Evolutionary conservation across 1,284 basidiomycete species (phyloP).

Genomic region (Trichosporon coremiiforme): DNA sequence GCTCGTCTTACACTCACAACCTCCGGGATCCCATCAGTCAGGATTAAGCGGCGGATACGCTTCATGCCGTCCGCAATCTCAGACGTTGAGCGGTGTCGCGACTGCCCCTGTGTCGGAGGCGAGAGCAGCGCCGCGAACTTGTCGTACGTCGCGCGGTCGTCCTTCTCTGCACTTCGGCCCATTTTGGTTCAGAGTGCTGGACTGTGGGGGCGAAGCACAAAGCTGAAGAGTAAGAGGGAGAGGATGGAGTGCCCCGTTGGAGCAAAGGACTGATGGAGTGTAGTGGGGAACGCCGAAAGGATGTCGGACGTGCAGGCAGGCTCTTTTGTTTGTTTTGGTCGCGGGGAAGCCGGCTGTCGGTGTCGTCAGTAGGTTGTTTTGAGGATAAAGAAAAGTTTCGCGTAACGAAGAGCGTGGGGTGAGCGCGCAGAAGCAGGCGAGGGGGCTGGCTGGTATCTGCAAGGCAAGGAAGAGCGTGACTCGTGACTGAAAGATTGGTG

Average conservation of each 20-base stretch:
- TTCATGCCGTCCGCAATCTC: constrained; percentile 78
- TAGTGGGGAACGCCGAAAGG: neutral
- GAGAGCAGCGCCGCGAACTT: constrained; percentile 40
- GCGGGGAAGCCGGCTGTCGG: neutral
- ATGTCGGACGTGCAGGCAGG: neutral
- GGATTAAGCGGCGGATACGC: constrained; percentile 73
- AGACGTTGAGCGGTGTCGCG: constrained; percentile 62
- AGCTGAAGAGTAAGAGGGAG: neutral
- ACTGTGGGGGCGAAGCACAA: neutral
- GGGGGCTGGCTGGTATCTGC: neutral
- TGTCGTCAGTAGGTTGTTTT: neutral
- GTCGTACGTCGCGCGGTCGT: constrained; percentile 35
- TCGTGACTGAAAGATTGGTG: neutral
- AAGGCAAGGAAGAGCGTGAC: neutral
- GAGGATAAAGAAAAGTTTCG: neutral
- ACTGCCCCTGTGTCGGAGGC: constrained; percentile 42
- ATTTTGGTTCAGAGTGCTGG: neutral
- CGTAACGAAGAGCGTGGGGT: neutral
- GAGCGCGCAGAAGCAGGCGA: neutral
- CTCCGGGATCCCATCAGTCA: constrained; percentile 80
- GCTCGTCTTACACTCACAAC: constrained; percentile 34
- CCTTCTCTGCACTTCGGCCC: neutral
- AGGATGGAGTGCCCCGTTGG: neutral
- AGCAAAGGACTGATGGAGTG: neutral
- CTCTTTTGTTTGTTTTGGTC: constrained; percentile 9